phyloP scores from a whole-genome alignment of 352 stramenopile genomes.

The Phytopythium sindhum region DNA sequence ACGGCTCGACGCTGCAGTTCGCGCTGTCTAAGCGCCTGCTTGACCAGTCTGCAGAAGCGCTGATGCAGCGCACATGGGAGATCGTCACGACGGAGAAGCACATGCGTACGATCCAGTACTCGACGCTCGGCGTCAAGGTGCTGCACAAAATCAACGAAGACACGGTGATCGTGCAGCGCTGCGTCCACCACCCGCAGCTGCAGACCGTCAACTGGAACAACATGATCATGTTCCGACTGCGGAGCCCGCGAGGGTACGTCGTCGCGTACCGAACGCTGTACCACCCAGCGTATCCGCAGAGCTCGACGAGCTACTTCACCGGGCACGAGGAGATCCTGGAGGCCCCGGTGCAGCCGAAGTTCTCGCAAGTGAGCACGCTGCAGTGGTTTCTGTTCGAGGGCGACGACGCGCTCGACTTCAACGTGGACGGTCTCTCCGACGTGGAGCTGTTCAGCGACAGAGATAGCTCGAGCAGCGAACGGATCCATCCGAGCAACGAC shows the following conservation, averaged over 20 bases:
- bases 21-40: constrained; percentile 31
- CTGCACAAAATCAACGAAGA: constrained; percentile 51
- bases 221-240: constrained; percentile 50
- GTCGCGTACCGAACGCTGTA: constrained; percentile 46
- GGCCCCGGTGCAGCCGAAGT: constrained; percentile 26
- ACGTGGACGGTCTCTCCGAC: constrained; percentile 37
- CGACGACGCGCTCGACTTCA: constrained; percentile 26
- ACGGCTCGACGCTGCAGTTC: constrained; percentile 45
- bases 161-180: constrained; percentile 37
- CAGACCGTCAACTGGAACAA: constrained; percentile 46
- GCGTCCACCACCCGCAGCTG: constrained; percentile 45
- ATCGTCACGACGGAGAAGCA: constrained; percentile 49
- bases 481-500: not conserved
- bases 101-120: constrained; percentile 51
- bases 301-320: constrained; percentile 32
- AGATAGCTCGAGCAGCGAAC: constrained; percentile 11
- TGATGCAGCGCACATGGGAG: constrained; percentile 48
- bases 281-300: constrained; percentile 30
- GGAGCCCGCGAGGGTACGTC: constrained; percentile 34
- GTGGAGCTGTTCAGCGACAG: constrained; percentile 31
- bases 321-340: constrained; percentile 25
- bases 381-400: constrained; percentile 42
- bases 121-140: constrained; percentile 42
- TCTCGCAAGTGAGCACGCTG: constrained; percentile 40
- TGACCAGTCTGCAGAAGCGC: constrained; percentile 24